phyloP scores from a whole-genome alignment of 108 stramenopile genomes.

The Fragilaria radians region DNA sequence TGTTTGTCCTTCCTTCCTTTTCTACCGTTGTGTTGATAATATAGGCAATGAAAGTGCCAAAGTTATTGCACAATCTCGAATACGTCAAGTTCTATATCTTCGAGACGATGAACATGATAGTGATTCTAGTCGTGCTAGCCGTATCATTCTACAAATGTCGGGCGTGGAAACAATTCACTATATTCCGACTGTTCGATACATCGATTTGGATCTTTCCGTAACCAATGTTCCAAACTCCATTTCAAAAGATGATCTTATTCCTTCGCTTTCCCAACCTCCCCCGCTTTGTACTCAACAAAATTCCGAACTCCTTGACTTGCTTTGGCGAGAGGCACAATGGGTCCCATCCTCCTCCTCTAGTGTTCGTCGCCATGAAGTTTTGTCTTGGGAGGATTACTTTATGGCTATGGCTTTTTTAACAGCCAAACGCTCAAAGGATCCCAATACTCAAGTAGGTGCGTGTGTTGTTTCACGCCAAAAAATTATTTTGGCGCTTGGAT shows the following conservation, averaged over 20 bases:
- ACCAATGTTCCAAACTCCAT: not conserved
- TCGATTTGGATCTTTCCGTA: not conserved
- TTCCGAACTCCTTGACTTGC: conserved; percentile 26
- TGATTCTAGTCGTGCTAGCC: conserved; percentile 62
- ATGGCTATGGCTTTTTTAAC: conserved; percentile 93
- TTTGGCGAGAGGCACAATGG: conserved; percentile 47
- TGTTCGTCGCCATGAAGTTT: conserved; percentile 34
- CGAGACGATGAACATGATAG: conserved; percentile 41
- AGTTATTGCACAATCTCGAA: conserved; percentile 93
- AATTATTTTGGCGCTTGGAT: conserved; percentile 93
- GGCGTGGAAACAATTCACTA: conserved; percentile 50
- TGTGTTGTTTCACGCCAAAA: conserved; percentile 60
- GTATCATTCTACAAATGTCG: conserved; percentile 80
- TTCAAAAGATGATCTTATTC: not conserved
- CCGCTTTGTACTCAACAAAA: not conserved
- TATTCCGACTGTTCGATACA: conserved; percentile 6
- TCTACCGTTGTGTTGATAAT: too few species aligned
- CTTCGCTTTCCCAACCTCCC: not conserved
- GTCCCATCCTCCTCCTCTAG: conserved; percentile 29
- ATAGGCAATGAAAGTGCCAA: conserved; percentile 92
- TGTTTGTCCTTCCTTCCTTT: too few species aligned
- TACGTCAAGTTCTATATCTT: conserved; percentile 79
- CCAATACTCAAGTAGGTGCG: conserved; percentile 94
- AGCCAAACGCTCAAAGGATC: conserved; percentile 94
- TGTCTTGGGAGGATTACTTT: conserved; percentile 96